phyloP scores from a whole-genome alignment of 1,284 basidiomycete species.

The Paramarasmius palmivorus region DNA sequence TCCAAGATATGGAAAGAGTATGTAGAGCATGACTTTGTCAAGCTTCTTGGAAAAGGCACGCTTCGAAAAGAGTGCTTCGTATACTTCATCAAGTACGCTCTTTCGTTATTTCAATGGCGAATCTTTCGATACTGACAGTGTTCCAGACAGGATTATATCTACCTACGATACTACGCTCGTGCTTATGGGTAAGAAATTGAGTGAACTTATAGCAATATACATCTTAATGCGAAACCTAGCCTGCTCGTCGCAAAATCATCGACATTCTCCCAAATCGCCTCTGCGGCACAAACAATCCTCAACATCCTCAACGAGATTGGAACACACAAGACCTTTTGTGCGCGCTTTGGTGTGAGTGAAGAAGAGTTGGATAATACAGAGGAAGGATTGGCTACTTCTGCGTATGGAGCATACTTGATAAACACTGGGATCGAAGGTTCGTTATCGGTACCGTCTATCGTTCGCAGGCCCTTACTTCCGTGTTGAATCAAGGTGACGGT shows the following conservation, averaged over 20 bases:
- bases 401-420: constrained; percentile 86
- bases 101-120: background rate
- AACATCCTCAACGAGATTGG: constrained; percentile 69
- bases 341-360: constrained; percentile 63
- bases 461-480: background rate
- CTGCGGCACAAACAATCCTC: constrained; percentile 67
- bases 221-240: constrained; percentile 31
- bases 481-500: constrained; percentile 76
- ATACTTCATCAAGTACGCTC: constrained; percentile 80
- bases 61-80: constrained; percentile 69
- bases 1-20: constrained; percentile 69
- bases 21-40: constrained; percentile 84
- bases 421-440: constrained; percentile 73
- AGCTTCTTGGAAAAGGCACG: constrained; percentile 70
- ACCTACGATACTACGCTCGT: constrained; percentile 78
- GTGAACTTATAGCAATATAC: background rate
- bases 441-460: constrained; percentile 10
- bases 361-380: constrained; percentile 61
- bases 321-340: constrained; percentile 77
- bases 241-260: constrained; percentile 80
- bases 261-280: constrained; percentile 63
- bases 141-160: constrained; percentile 73
- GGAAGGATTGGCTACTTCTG: constrained; percentile 73
- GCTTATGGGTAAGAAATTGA: constrained; percentile 57
- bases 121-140: constrained; percentile 4